Evolutionary conservation across 345 rosid genomes (phyloP).

Genomic region (Pseudoturritis turrita): DNA sequence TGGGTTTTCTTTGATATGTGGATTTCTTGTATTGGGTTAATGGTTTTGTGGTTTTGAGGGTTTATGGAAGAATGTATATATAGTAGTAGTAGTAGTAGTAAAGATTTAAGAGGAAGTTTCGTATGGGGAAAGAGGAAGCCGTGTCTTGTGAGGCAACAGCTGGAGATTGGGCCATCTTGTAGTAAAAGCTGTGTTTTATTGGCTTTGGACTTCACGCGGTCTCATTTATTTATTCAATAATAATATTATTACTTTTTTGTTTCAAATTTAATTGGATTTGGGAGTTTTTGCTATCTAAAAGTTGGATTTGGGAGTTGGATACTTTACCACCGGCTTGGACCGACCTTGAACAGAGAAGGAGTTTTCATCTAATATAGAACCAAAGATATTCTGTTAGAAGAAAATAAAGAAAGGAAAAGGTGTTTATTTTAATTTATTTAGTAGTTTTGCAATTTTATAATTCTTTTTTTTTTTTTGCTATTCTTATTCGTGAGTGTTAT

Average conservation of each 20-base stretch:
- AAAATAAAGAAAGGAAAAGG: not conserved
- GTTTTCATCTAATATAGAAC: constrained; percentile 8
- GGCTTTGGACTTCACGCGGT: constrained; percentile 25
- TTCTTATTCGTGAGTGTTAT: no score
- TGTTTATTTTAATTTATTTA: not conserved
- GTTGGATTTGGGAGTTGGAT: constrained; percentile 3
- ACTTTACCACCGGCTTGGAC: constrained; percentile 32
- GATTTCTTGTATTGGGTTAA: not conserved
- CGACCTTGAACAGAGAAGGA: constrained; percentile 6
- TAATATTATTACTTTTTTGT: not conserved
- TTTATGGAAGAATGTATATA: constrained; percentile 13
- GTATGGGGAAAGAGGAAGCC: constrained; percentile 13
- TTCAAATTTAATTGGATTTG: not conserved
- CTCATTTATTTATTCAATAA: not conserved
- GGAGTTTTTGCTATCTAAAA: not conserved
- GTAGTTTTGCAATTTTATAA: not conserved
- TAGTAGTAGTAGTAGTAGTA: constrained; percentile 16
- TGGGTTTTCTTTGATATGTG: not conserved
- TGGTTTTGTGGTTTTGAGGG: not conserved
- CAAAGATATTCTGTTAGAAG: constrained; percentile 22
- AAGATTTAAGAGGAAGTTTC: constrained; percentile 13
- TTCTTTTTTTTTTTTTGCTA: no score
- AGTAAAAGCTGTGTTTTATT: constrained; percentile 23
- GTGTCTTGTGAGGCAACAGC: constrained; percentile 26
- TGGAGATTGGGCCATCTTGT: constrained; percentile 25